phyloP scores from a whole-genome alignment of 257 asterid genomes.

The Leonotis leonurus region DNA sequence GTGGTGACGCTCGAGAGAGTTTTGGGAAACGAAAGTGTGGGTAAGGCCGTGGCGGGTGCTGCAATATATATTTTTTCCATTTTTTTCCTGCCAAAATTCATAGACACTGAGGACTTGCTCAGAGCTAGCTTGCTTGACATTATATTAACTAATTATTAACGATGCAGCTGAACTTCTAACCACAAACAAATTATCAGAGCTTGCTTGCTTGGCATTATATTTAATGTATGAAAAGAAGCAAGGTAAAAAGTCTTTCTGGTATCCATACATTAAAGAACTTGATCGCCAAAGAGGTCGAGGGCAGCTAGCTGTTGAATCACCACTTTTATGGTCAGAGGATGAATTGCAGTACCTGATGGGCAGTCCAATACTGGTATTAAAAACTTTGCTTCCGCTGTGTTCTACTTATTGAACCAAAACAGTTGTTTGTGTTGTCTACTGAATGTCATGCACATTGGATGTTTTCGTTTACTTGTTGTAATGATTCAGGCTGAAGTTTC shows the following conservation, averaged over 20 bases:
- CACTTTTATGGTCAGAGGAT: slow-evolving; percentile 90
- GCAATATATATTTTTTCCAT: not conserved
- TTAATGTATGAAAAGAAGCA: slow-evolving; percentile 99
- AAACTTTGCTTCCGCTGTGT: slow-evolving; percentile 5
- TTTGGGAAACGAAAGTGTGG: slow-evolving; percentile 79
- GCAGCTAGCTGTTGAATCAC: slow-evolving; percentile 95
- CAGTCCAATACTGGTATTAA: slow-evolving; percentile 87
- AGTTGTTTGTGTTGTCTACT: not conserved
- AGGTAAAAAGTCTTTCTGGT: slow-evolving; percentile 90
- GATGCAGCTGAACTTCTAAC: slow-evolving; percentile 94
- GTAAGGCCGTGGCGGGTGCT: slow-evolving; percentile 35
- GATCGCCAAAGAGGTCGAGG: slow-evolving; percentile 98
- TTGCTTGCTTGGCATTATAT: slow-evolving; percentile 91
- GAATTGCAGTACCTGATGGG: slow-evolving; percentile 82
- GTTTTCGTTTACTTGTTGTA: slow-evolving; percentile 15
- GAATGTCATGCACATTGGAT: not conserved
- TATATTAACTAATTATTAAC: too few species aligned
- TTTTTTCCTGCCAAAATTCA: slow-evolving; percentile 4
- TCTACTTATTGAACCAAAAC: slow-evolving; percentile 14
- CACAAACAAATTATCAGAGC: slow-evolving; percentile 89
- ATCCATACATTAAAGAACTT: slow-evolving; percentile 87
- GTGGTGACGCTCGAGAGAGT: slow-evolving; percentile 97
- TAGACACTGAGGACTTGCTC: not conserved
- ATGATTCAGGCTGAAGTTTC: slow-evolving; percentile 63
- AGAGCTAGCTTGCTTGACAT: too few species aligned